phyloP scores from a whole-genome alignment of 768 basidiomycete species.

The Tylopilus sp. region DNA sequence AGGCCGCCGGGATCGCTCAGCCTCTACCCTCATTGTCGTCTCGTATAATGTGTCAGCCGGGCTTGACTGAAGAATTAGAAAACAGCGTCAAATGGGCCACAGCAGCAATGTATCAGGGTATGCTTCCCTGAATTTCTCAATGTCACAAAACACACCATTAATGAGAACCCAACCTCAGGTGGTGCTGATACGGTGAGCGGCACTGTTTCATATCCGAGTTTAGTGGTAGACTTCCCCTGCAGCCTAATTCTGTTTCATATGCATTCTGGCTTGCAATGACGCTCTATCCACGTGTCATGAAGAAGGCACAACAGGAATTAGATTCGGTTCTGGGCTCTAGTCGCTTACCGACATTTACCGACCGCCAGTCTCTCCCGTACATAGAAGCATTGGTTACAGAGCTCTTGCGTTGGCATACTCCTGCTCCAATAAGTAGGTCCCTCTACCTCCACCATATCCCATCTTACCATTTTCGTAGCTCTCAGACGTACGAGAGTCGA shows the following conservation, averaged over 20 bases:
- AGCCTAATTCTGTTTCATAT: slow-evolving; percentile 15
- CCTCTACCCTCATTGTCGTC: slow-evolving; percentile 14
- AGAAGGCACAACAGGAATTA: slow-evolving; percentile 27
- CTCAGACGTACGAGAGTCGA: slow-evolving; percentile 8
- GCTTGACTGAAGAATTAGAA: slow-evolving; percentile 12
- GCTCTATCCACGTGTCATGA: slow-evolving; percentile 24
- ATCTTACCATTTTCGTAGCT: not conserved
- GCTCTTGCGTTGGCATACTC: slow-evolving; percentile 20
- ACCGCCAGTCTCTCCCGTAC: slow-evolving; percentile 27
- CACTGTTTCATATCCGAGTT: not conserved
- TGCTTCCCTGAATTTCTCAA: not conserved
- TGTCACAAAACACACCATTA: not conserved
- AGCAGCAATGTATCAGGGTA: slow-evolving; percentile 15
- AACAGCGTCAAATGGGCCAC: slow-evolving; percentile 19
- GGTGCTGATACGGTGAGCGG: slow-evolving; percentile 26
- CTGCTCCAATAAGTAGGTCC: slow-evolving; percentile 9
- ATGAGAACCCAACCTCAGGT: slow-evolving; percentile 6
- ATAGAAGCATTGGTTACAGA: slow-evolving; percentile 27
- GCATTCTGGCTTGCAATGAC: slow-evolving; percentile 28
- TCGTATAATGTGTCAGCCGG: slow-evolving; percentile 5
- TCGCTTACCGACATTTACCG: slow-evolving; percentile 24
- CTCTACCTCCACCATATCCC: too few relatives aligned
- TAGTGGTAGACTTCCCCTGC: not conserved
- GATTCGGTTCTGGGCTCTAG: slow-evolving; percentile 25
- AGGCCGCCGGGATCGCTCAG: slow-evolving; percentile 17